phyloP scores from a whole-genome alignment of 192 early-diverging fungal species.

The Gryganskiella cystojenkinii region DNA sequence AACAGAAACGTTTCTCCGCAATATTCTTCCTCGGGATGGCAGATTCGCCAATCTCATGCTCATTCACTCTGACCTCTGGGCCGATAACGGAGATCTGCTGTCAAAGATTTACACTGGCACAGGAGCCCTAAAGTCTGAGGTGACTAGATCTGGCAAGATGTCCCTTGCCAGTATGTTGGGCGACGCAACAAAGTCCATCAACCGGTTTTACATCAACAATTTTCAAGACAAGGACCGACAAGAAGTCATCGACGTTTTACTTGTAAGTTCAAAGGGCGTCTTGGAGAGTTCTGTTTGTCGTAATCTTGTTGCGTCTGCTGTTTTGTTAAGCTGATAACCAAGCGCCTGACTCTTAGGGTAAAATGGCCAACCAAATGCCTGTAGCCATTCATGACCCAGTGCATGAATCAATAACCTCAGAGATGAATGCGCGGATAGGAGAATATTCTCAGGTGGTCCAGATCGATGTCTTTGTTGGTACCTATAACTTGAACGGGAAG shows the following conservation, averaged over 20 bases:
- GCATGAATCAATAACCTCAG: conserved; percentile 53
- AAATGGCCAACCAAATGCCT: conserved; percentile 55
- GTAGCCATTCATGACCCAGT: conserved; percentile 66
- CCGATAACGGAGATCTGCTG: conserved; percentile 90
- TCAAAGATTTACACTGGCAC: conserved; percentile 97
- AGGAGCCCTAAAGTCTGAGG: conserved; percentile 92
- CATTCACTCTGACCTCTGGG: conserved; percentile 77
- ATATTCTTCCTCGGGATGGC: conserved; percentile 26
- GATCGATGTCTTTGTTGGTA: conserved; percentile 82
- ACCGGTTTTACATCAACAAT: conserved; percentile 94
- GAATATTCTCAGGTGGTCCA: conserved; percentile 70
- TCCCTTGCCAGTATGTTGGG: conserved; percentile 80
- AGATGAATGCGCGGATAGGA: conserved; percentile 49
- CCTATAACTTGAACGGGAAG: conserved; percentile 94
- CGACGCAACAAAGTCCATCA: conserved; percentile 93
- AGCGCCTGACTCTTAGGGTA: no score
- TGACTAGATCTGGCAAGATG: conserved; percentile 90
- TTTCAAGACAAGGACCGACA: conserved; percentile 96
- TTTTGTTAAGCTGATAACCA: neutral
- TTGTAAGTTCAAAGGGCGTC: conserved; percentile 75
- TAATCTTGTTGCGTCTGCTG: no score
- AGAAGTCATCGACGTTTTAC: conserved; percentile 88
- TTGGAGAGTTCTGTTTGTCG: no score
- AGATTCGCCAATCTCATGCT: conserved; percentile 36
- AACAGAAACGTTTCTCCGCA: conserved; percentile 57